Conservation (phyloP, 2,329 filamentous ascomycete species). For the Colletotrichum tropicicola region DNA sequence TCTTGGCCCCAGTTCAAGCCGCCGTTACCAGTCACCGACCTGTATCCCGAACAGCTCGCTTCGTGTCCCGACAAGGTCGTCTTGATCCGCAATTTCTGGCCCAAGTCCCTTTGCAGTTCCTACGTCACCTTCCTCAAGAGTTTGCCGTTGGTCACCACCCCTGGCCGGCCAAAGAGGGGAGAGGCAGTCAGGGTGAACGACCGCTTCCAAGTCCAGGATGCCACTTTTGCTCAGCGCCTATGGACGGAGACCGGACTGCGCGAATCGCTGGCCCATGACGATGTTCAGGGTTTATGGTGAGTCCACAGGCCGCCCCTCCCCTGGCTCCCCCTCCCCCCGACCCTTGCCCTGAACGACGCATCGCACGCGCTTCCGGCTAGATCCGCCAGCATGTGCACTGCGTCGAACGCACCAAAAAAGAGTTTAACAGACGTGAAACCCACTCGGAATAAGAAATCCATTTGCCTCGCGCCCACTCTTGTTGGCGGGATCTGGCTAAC, state of each 20-base stretch:
- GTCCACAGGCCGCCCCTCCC: conserved; percentile 32
- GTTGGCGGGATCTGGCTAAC: neutral
- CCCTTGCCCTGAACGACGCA: conserved; percentile 1
- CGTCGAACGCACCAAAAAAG: neutral
- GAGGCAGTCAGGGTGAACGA: conserved; percentile 90
- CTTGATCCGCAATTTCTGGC: conserved; percentile 78
- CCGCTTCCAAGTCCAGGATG: conserved; percentile 83
- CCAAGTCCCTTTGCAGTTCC: conserved; percentile 75
- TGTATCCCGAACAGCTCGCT: conserved; percentile 65
- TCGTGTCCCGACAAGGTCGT: conserved; percentile 70
- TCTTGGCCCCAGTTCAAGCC: conserved; percentile 80
- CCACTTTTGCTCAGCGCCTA: conserved; percentile 75
- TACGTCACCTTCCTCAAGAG: conserved; percentile 78
- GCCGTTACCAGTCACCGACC: conserved; percentile 70
- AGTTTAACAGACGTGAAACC: conserved; percentile 10
- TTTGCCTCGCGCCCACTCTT: neutral
- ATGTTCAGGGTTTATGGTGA: conserved; percentile 53
- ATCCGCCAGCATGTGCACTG: conserved; percentile 4
- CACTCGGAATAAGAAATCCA: conserved; percentile 1
- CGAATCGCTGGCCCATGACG: conserved; percentile 60
- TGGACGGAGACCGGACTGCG: conserved; percentile 83
- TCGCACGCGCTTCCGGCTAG: conserved; percentile 24
- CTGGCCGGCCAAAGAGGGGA: conserved; percentile 79
- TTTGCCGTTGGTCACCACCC: conserved; percentile 80
- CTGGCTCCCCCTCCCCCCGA: neutral